Evolutionary conservation across 176 grass and related monocot genomes (phyloP).

Genomic region (Oryza australiensis): DNA sequence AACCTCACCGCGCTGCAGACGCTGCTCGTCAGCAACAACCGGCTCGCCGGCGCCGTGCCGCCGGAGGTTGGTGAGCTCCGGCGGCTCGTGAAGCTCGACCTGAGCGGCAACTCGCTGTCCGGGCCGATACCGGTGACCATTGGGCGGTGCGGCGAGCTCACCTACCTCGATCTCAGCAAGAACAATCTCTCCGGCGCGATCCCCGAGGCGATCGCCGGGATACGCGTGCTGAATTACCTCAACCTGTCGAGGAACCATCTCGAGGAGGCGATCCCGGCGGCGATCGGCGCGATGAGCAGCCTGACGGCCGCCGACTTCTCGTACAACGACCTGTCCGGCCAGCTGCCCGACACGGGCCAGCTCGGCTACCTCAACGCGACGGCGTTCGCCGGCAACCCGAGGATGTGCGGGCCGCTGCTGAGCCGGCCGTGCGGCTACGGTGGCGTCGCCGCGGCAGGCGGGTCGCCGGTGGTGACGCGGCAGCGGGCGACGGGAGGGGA

Average conservation of each 20-base stretch:
- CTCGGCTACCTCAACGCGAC: slow-evolving; percentile 79
- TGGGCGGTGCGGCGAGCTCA: slow-evolving; percentile 56
- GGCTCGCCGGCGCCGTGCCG: slow-evolving; percentile 53
- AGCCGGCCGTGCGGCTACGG: slow-evolving; percentile 43
- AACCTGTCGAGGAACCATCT: slow-evolving; percentile 82
- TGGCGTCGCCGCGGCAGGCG: background rate
- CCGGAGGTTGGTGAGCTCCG: slow-evolving; percentile 48
- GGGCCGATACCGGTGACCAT: slow-evolving; percentile 57
- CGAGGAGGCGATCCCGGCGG: slow-evolving; percentile 55
- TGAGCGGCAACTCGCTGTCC: slow-evolving; percentile 54
- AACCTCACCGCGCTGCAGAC: slow-evolving; percentile 75
- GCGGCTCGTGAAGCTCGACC: slow-evolving; percentile 75
- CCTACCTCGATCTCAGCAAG: slow-evolving; percentile 90
- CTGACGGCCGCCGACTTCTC: slow-evolving; percentile 87
- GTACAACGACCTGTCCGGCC: slow-evolving; percentile 71
- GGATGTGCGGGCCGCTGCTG: slow-evolving; percentile 57
- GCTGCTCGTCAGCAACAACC: slow-evolving; percentile 66
- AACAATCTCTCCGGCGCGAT: slow-evolving; percentile 71
- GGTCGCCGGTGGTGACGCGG: background rate
- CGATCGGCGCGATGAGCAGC: slow-evolving; percentile 72
- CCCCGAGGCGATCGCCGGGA: slow-evolving; percentile 46
- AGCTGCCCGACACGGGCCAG: slow-evolving; percentile 69
- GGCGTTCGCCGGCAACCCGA: slow-evolving; percentile 72
- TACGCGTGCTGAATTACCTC: slow-evolving; percentile 77
- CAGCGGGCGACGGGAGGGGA: slow-evolving; percentile 31